Evolutionary conservation across 306 rosid genomes (phyloP).

Genomic region (Mimosa bimucronata): DNA sequence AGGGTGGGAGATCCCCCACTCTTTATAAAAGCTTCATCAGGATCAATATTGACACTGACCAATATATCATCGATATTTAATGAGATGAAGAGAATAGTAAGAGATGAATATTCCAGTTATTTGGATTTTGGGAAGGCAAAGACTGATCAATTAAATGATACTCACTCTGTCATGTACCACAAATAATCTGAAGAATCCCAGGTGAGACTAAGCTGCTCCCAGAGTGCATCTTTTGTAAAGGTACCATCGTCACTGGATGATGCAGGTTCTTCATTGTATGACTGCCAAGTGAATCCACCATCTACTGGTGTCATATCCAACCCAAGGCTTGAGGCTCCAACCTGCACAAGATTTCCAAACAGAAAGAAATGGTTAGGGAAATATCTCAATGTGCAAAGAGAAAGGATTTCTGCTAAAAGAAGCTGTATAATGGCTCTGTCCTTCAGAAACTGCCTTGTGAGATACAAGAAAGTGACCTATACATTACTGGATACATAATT

Average conservation of each 20-base stretch:
- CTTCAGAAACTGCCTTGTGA: not conserved
- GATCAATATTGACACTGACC: conserved; percentile 71
- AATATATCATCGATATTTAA: conserved; percentile 4
- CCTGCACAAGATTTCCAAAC: conserved; percentile 46
- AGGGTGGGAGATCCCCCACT: conserved; percentile 71
- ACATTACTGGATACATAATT: not conserved
- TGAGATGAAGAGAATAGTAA: conserved; percentile 21
- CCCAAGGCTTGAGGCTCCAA: conserved; percentile 55
- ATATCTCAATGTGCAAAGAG: not conserved
- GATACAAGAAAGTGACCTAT: not conserved
- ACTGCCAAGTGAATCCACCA: conserved; percentile 64
- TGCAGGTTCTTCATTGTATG: conserved; percentile 78
- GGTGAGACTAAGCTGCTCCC: conserved; percentile 81
- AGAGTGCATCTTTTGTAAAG: conserved; percentile 56
- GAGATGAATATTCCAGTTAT: conserved; percentile 29
- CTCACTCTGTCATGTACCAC: conserved; percentile 99
- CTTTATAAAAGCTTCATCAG: conserved; percentile 72
- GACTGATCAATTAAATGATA: conserved; percentile 29
- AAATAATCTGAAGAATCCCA: conserved; percentile 83
- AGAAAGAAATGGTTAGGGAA: conserved; percentile 21
- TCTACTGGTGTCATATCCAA: conserved; percentile 61
- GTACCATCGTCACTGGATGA: conserved; percentile 54
- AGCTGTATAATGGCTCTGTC: not conserved
- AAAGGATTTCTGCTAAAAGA: not conserved
- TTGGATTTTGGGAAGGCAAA: not conserved